These are phyloP conservation scores for Aspergillus persii DNA, from an alignment of 2,329 filamentous ascomycete species.

Conservation along the genomic window DNA sequence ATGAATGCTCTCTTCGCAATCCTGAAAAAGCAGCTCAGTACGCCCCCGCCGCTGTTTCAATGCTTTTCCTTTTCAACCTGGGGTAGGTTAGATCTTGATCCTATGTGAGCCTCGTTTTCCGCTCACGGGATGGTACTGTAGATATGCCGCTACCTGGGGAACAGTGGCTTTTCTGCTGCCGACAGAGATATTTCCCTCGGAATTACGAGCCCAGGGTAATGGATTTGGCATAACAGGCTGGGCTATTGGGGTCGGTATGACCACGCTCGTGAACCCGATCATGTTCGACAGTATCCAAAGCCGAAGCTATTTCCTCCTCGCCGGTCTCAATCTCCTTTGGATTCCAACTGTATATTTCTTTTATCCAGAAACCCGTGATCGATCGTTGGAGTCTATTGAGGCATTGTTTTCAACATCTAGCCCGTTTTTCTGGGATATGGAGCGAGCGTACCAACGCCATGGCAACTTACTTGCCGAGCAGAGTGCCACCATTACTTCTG, in stretches of 20 bases:
- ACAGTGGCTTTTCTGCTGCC: conserved; percentile 52
- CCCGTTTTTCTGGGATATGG: conserved; percentile 48
- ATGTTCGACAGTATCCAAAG: conserved; percentile 50
- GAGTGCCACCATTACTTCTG: not conserved
- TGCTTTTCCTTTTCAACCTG: conserved; percentile 46
- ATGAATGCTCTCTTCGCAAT: conserved; percentile 41
- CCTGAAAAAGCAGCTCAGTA: conserved; percentile 36
- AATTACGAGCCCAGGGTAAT: conserved; percentile 59
- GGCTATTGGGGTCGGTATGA: conserved; percentile 58
- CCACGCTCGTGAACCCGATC: conserved; percentile 51
- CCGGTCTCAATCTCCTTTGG: conserved; percentile 51
- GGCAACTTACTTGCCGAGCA: conserved; percentile 25
- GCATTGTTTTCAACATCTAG: conserved; percentile 50
- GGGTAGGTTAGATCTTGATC: conserved; percentile 11
- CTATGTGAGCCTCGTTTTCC: not conserved
- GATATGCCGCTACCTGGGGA: conserved; percentile 52
- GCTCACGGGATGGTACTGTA: not conserved
- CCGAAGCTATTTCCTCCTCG: conserved; percentile 54
- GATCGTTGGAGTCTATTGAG: conserved; percentile 54
- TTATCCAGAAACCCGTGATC: conserved; percentile 53
- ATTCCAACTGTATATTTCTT: conserved; percentile 52
- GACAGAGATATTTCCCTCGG: conserved; percentile 58
- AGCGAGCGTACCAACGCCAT: conserved; percentile 37
- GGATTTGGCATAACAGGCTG: conserved; percentile 60
- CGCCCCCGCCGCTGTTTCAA: conserved; percentile 47